Conservation (phyloP, 805 yeast genomes). For the Yamadazyma laniorum region DNA sequence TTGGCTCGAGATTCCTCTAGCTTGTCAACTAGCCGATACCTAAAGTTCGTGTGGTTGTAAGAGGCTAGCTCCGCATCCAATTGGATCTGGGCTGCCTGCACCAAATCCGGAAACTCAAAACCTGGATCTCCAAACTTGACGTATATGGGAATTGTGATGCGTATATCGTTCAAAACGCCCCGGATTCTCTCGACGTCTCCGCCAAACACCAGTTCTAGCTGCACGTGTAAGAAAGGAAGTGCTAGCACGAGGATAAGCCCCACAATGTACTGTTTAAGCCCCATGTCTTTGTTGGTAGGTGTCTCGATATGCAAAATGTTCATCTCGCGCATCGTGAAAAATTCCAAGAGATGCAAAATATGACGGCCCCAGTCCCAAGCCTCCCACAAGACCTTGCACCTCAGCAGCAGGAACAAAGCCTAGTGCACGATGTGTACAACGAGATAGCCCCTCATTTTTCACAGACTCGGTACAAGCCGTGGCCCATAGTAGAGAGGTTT, state of each 20-base stretch:
- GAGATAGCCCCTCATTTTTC: constrained; percentile 93
- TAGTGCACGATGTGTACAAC: constrained; percentile 91
- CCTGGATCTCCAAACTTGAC: constrained; percentile 37
- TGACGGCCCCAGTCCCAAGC: constrained; percentile 8
- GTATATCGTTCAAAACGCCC: background rate
- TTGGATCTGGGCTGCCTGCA: constrained; percentile 44
- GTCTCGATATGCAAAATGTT: too few species aligned
- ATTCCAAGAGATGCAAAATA: background rate
- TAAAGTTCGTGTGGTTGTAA: background rate
- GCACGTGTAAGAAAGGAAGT: constrained; percentile 3
- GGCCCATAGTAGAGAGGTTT: constrained; percentile 90
- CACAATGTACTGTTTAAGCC: background rate
- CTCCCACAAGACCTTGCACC: constrained; percentile 39
- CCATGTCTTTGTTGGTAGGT: too few species aligned
- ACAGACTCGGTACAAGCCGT: constrained; percentile 90
- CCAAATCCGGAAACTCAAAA: constrained; percentile 65
- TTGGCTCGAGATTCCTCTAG: constrained; percentile 1
- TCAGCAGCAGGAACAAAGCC: constrained; percentile 61
- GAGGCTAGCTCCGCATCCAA: constrained; percentile 17
- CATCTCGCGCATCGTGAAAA: too few species aligned
- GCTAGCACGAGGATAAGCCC: background rate
- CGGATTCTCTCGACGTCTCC: background rate
- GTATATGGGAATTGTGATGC: constrained; percentile 13
- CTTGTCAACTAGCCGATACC: constrained; percentile 12
- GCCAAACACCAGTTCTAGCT: background rate